A percentile compares a stretch with the other conserved stretches of the same genome.
Conservation (phyloP, 1,284 basidiomycete genomes). For the Rhodotorula sp. region DNA sequence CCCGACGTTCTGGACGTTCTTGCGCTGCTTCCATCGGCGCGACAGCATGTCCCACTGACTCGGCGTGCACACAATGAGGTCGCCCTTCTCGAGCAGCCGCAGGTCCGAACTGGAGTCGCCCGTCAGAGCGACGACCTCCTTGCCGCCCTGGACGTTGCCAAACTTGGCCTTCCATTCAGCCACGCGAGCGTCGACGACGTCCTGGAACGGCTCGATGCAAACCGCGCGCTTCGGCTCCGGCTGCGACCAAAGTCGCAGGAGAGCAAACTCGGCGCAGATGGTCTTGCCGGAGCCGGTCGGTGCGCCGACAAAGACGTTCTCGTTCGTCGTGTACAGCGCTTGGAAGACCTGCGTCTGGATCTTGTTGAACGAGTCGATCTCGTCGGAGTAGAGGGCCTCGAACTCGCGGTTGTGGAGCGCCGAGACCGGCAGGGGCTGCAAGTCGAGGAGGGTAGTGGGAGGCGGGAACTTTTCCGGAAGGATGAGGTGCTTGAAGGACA, state of each 20-base stretch:
- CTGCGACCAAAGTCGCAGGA: constrained; percentile 88
- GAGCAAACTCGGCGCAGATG: constrained; percentile 92
- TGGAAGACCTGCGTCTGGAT: constrained; percentile 99
- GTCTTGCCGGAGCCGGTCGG: constrained; percentile 97
- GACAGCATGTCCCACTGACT: constrained; percentile 95
- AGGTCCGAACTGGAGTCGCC: constrained; percentile 94
- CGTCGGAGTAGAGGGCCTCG: constrained; percentile 75
- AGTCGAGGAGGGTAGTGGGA: constrained; percentile 86
- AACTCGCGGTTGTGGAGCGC: constrained; percentile 90
- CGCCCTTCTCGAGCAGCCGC: constrained; percentile 84
- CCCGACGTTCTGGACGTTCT: constrained; percentile 91
- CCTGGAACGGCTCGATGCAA: constrained; percentile 93
- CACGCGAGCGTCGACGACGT: constrained; percentile 90
- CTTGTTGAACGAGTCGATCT: constrained; percentile 81
- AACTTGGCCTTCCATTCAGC: constrained; percentile 89
- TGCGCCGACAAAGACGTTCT: constrained; percentile 92
- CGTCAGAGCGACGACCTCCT: constrained; percentile 87
- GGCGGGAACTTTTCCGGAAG: constrained; percentile 95
- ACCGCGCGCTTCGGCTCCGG: constrained; percentile 79
- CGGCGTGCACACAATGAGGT: constrained; percentile 87
- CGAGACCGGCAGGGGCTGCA: constrained; percentile 84
- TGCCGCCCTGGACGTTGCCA: constrained; percentile 73
- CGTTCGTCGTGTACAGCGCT: constrained; percentile 90
- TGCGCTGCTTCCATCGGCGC: constrained; percentile 90
- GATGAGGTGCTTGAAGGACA: constrained; percentile 97